Percentiles rank a stretch among this genome's conserved stretches.
These are phyloP conservation scores for Annulohypoxylon maeteangense DNA, from an alignment of 495 filamentous ascomycete genomes.

Conservation along the genomic window DNA sequence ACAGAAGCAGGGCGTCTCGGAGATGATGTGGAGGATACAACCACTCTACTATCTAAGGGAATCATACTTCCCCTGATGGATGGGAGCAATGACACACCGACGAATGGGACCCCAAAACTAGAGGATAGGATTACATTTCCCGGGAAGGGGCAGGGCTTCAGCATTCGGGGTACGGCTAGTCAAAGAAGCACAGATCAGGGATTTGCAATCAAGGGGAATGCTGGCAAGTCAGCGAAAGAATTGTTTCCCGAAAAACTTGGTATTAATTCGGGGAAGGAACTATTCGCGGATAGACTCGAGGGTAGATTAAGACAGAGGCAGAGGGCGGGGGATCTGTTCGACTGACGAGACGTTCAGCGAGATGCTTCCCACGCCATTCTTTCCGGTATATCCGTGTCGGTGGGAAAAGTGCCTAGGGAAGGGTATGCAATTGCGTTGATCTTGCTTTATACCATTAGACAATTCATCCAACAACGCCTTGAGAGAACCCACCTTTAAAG, in stretches of 20 bases:
- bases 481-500: neutral
- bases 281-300: constrained; percentile 67
- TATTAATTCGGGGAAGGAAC: constrained; percentile 74
- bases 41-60: constrained; percentile 64
- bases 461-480: neutral
- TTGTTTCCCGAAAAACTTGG: constrained; percentile 75
- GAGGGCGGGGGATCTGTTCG: constrained; percentile 66
- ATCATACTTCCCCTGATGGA: constrained; percentile 65
- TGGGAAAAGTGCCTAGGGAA: neutral
- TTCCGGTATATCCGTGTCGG: neutral
- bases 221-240: constrained; percentile 69
- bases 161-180: constrained; percentile 69
- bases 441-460: neutral
- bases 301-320: constrained; percentile 59
- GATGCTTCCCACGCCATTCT: neutral
- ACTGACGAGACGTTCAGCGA: constrained; percentile 44
- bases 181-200: constrained; percentile 63
- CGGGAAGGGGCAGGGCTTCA: constrained; percentile 51
- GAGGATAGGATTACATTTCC: constrained; percentile 55
- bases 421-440: neutral
- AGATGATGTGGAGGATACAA: constrained; percentile 71
- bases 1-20: constrained; percentile 65
- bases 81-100: constrained; percentile 50
- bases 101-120: constrained; percentile 34
- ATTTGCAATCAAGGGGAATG: constrained; percentile 72